Evolutionary conservation across 2,329 filamentous ascomycete genomes (phyloP), one percentile per base, ranked within the genome.

Genomic region (Fusarium newnesense): DNA sequence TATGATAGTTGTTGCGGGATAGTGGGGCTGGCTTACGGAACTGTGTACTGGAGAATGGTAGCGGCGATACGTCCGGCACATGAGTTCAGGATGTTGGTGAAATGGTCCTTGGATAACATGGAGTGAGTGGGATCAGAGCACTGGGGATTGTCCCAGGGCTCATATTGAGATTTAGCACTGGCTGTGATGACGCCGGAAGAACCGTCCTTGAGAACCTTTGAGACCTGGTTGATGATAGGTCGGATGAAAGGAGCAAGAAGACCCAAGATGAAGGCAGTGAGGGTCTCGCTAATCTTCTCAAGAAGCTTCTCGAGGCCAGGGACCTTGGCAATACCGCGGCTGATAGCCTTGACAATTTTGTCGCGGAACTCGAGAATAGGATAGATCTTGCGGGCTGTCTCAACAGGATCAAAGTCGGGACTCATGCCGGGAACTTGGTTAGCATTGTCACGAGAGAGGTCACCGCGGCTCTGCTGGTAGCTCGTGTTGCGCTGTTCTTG

Each of bases 351-450:
- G 57, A 98, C 95, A 61, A 99, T 95, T 78, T 93, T 96, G 85
- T 99, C 96, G 67, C 96, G 90, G 86, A 98, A 99, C 68, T 94
- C 89, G 1, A 99, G 88, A 68, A 99, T 97, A 2, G 96, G 96
- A 78, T 98, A 98, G 74, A 99, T 98, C 83, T 97, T 91, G 43
- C 88, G 86, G 19, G 92, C 88, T 1, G 92, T 92, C 81, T 94
- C 91, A 75, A 93, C 89, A 1, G 93, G 92, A 77, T 98, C 95
- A 67, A 97, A 94, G 78, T 88, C 86, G 19, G 90, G 86, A 77
- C 90, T 92, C 87, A 95, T 94, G 10, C 93, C 94, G 26, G 92
- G 93, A 15, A 95, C 89, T 19, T 90, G 83, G 72, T 90, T 91
- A 30, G 77, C 79, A 74, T 87, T 91, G 59, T 82, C 85, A n/a